These are phyloP conservation scores for Microsporum ferrugineum DNA, from an alignment of 2,329 filamentous ascomycete genomes.

Conservation along the genomic window DNA sequence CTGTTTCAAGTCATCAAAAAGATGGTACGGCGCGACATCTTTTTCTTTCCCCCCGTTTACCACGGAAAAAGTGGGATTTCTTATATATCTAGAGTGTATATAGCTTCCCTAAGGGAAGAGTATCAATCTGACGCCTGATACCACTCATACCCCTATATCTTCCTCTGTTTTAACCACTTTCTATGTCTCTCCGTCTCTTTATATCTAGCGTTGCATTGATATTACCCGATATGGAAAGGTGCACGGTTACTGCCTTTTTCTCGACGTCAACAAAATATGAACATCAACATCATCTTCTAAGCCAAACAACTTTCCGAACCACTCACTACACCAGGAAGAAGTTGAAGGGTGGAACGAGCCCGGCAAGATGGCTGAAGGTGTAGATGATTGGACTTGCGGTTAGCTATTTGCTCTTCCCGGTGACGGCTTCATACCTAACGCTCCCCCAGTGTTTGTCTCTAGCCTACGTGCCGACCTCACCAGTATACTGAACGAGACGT, in stretches of 20 bases:
- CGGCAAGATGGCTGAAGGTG: neutral
- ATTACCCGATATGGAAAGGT: neutral
- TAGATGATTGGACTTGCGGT: neutral
- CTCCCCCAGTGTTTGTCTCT: neutral
- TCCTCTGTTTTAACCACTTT: neutral
- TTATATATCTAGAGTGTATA: neutral
- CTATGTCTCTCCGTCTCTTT: neutral
- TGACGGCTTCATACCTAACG: neutral
- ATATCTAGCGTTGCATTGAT: neutral
- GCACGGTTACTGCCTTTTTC: neutral
- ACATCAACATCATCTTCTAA: neutral
- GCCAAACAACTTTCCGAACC: neutral
- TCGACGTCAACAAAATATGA: neutral
- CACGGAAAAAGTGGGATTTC: neutral
- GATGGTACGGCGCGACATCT: neutral
- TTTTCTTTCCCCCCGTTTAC: neutral
- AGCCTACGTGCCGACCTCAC: neutral
- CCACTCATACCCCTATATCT: neutral
- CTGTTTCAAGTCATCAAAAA: neutral
- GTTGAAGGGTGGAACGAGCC: neutral
- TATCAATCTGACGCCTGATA: neutral
- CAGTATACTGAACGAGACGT: neutral
- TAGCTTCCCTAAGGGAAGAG: neutral
- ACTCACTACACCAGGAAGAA: neutral
- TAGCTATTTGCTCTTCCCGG: neutral